Evolutionary conservation across 2,329 filamentous ascomycete species (phyloP).

Genomic region (Colletotrichum tanaceti): DNA sequence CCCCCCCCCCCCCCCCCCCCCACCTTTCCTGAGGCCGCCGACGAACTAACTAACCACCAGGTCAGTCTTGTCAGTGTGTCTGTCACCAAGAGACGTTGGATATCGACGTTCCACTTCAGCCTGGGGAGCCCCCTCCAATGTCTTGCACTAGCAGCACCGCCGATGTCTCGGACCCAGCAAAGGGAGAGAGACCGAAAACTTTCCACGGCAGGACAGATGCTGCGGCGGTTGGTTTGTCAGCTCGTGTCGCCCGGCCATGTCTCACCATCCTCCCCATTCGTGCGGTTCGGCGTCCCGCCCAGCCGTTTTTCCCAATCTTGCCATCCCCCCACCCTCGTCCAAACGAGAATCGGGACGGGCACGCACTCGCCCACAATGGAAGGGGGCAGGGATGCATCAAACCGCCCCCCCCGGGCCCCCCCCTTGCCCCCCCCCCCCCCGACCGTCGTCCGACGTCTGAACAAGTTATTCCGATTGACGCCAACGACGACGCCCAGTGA

Average conservation of each 20-base stretch:
- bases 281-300: conserved; percentile 36
- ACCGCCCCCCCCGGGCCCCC: no score
- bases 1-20: no score
- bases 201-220: background rate
- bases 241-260: conserved; percentile 16
- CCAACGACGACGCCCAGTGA: background rate
- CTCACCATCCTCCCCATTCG: conserved; percentile 27
- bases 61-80: conserved; percentile 12
- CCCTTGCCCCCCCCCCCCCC: no score
- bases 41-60: background rate
- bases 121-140: conserved; percentile 18
- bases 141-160: conserved; percentile 5
- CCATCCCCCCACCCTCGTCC: no score
- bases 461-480: background rate
- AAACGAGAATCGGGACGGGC: background rate
- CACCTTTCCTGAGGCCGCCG: background rate
- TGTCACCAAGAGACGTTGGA: conserved; percentile 21
- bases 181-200: conserved; percentile 11
- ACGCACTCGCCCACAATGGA: background rate
- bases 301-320: conserved; percentile 23
- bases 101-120: conserved; percentile 22
- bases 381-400: no score
- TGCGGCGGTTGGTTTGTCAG: conserved; percentile 1
- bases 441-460: background rate
- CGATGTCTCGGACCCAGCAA: conserved; percentile 28